Base-by-base conservation (phyloP, 2,329 filamentous ascomycete genomes). In the Trichoderma sp. region DNA sequence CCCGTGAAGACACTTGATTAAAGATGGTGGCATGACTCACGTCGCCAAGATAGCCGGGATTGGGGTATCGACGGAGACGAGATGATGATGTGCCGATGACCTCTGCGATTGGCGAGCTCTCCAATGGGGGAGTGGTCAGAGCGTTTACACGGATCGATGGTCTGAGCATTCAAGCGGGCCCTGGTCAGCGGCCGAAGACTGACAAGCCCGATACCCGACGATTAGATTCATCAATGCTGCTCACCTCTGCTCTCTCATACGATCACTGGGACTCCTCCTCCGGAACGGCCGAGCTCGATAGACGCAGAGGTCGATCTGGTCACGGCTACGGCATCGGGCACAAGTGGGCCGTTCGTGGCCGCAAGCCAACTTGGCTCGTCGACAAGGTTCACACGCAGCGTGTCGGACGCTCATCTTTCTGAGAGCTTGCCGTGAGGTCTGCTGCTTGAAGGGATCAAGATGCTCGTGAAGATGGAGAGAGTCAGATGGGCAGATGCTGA, bases 1-100 rank as follows among this genome's bases (percentile, higher is more conserved):
- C 61, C 55, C 52, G 52, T 30, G 61, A 63, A 56, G 61, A 63
- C 43, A 63, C 61, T n/a, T 63, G 51, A 7, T 63, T 56, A 17
- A 63, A 63, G 30, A 63, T 63, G 30, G 28, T 56, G 26, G 61
- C 52, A 28, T 63, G 61, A 45, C 61, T 63, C 15, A 54, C 51
- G 15, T 56, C 61, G 2, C 61, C 61, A 3, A 63, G 61, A 41
- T 56, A 63, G 44, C 61, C 61, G 0, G 61, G 61, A 44, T 63
- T 63, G 17, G 61, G 61, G 14, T 63, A 63, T 30, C 61, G 51
- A n/a, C 61, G 43, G 26, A 44, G 44, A 6, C 26, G 51, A 10
- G 51, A 45, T 9, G 61, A 56, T 17, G 61, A 56, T 21, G 61
- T 5, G 17, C 51, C 51, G 51, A 63, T 7, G 2, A 56, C 61